Percentiles rank a stretch among this genome's conserved stretches.
These are phyloP conservation scores for Liriodendron chinense DNA, from an alignment of 164 flowering plant species.

Conservation along the genomic window DNA sequence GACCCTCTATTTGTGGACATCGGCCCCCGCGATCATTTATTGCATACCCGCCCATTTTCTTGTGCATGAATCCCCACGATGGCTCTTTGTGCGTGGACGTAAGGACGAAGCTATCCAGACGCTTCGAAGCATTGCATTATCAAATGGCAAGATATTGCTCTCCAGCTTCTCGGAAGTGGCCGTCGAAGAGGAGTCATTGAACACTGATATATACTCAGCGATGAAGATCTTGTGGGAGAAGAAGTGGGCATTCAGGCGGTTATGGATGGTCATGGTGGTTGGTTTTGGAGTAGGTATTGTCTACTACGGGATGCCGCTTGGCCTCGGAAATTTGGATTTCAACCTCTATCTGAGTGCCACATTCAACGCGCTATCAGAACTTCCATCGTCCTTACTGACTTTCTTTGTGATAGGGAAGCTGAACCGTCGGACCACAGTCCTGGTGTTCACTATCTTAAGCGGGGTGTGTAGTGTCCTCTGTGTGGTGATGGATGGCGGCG, in stretches of 20 bases:
- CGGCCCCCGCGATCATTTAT: conserved; percentile 41
- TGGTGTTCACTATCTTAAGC: conserved; percentile 33
- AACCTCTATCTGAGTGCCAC: conserved; percentile 52
- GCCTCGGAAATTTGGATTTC: conserved; percentile 39
- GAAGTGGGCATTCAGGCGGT: conserved; percentile 44
- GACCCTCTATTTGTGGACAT: conserved; percentile 45
- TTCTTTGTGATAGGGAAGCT: conserved; percentile 37
- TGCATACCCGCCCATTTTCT: conserved; percentile 28
- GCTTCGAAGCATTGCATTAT: conserved; percentile 16
- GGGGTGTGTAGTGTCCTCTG: conserved; percentile 43
- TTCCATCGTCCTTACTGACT: conserved; percentile 43
- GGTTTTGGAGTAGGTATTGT: conserved; percentile 60
- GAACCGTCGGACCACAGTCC: conserved; percentile 30
- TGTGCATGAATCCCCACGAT: conserved; percentile 58
- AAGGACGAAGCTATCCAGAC: conserved; percentile 37
- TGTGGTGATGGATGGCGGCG: conserved; percentile 3
- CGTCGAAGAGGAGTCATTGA: conserved; percentile 3
- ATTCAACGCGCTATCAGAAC: conserved; percentile 52
- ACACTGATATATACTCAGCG: conserved; percentile 27
- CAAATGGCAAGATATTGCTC: not conserved
- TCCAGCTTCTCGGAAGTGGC: conserved; percentile 1
- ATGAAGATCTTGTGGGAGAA: conserved; percentile 36
- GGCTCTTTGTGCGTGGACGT: conserved; percentile 43
- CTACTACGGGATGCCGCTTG: conserved; percentile 71
- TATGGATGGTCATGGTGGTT: conserved; percentile 33